phyloP scores from a whole-genome alignment of 345 rosid genomes.

The Hypericum androsaemum region DNA sequence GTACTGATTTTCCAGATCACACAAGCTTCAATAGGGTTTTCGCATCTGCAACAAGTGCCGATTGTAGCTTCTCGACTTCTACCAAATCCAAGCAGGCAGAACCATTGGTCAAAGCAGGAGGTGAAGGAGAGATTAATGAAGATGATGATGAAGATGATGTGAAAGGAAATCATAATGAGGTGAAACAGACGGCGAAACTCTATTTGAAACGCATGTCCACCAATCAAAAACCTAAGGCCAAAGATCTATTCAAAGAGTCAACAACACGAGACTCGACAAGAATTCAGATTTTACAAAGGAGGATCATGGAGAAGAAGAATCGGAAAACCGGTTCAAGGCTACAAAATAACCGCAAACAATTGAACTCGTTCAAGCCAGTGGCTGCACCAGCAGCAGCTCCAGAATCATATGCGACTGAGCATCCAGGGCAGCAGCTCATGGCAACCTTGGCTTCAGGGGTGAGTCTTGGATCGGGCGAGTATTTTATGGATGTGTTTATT shows the following conservation, averaged over 20 bases:
- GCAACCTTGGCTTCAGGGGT: conserved; percentile 86
- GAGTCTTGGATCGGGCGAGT: conserved; percentile 78
- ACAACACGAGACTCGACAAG: conserved; percentile 45
- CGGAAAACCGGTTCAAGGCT: conserved; percentile 43
- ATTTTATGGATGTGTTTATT: conserved; percentile 82
- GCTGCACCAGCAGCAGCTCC: conserved; percentile 22
- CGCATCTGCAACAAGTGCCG: conserved; percentile 39
- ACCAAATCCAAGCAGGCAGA: conserved; percentile 21
- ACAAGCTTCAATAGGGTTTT: conserved; percentile 69
- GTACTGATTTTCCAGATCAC: conserved; percentile 51
- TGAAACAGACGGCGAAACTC: conserved; percentile 43
- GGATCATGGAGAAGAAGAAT: conserved; percentile 68
- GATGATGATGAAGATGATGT: conserved; percentile 9
- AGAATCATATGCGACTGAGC: conserved; percentile 20
- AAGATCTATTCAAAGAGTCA: conserved; percentile 40
- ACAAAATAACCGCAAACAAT: conserved; percentile 14
- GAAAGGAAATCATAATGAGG: conserved; percentile 1
- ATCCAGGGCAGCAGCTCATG: conserved; percentile 54
- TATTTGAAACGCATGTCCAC: conserved; percentile 46
- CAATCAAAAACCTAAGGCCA: conserved; percentile 20
- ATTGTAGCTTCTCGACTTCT: conserved; percentile 40
- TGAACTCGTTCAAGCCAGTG: conserved; percentile 8
- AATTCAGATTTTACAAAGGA: conserved; percentile 58
- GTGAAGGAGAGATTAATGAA: background rate
- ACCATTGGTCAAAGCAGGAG: background rate